A percentile compares a stretch with the other conserved stretches of the same genome.
Conservation (phyloP, 2,329 filamentous ascomycete species). For the Exophiala alcalophila region DNA sequence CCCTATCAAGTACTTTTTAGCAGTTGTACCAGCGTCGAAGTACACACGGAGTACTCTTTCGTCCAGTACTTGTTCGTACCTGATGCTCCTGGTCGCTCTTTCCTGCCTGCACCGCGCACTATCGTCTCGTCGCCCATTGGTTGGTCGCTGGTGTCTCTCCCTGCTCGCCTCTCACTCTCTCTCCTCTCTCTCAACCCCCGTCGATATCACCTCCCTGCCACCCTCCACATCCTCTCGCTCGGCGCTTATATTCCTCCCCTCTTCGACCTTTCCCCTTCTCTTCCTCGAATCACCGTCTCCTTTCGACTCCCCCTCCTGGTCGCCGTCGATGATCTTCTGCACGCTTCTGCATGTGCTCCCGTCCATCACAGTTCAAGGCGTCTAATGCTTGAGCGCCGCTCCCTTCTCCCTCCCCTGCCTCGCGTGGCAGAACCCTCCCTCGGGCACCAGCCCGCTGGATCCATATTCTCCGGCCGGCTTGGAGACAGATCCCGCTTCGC, state of each 20-base stretch:
- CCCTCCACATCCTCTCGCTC: slow-evolving; percentile 24
- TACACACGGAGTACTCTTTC: too few species aligned
- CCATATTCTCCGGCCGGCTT: slow-evolving; percentile 24
- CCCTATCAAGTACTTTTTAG: too few species aligned
- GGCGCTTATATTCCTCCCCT: slow-evolving; percentile 21
- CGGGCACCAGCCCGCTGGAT: slow-evolving; percentile 20
- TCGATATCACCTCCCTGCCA: slow-evolving; percentile 2
- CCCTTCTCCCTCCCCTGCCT: slow-evolving; percentile 2
- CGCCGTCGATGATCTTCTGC: slow-evolving; percentile 16
- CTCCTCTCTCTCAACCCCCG: neutral
- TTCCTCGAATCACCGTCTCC: slow-evolving; percentile 11
- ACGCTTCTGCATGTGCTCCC: slow-evolving; percentile 6
- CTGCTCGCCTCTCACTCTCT: neutral
- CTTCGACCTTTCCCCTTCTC: slow-evolving; percentile 1
- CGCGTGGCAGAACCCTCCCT: slow-evolving; percentile 20
- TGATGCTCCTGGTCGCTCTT: too few species aligned
- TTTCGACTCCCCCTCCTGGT: neutral
- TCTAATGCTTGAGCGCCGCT: too few species aligned
- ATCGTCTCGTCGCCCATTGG: too few species aligned
- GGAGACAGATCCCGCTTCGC: too few species aligned
- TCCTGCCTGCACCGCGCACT: neutral
- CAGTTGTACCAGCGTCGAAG: too few species aligned
- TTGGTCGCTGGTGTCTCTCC: neutral
- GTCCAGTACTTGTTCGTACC: too few species aligned
- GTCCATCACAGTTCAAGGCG: slow-evolving; percentile 16